Evolutionary conservation across 441 rosid species (phyloP), one percentile per base, ranked within the genome.

Genomic region (Cnidoscolus chayamansa): DNA sequence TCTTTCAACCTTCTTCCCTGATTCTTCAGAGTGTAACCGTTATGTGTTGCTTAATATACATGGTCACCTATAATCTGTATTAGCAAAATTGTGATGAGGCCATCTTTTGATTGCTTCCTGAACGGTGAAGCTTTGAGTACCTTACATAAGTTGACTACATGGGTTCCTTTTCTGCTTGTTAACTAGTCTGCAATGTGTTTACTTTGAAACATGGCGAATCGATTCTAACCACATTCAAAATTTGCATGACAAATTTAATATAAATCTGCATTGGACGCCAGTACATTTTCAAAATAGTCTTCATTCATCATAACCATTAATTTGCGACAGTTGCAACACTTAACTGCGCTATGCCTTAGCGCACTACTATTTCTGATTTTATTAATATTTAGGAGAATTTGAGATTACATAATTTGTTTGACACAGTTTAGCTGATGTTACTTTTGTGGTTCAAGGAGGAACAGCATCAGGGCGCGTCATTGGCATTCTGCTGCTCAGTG

Each of bases 401-500:
- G 4, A 67, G 50, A 35, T 56, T n/a, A 13, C 63, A 4, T 25
- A 20, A 40, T 40, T 4, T 45, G 17, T 15, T 19, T 49, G 8
- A 25, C 55, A 1, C 70, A 25, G 53, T 56, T 43, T 51, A 65
- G n/a, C 68, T 20, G 62, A 66, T 68, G 53, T 58, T 51, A 25
- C 63, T 71, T 76, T 79, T 51, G 75, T 80, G 64, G 47, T 79
- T 74, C 55, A 70, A 84, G 93, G 91, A 60, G 81, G 83, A 76
- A 86, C 84, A 10, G 48, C 68, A 11, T 79, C 86, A 2, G 91
- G 90, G 62, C 74, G 80, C 63, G 60, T 86, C 25, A 81, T 87
- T 45, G 94, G 98, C 50, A 80, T 81, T 77, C 74, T 89, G 72
- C 78, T 92, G 78, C 83, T 94, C 37, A 82, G 84, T 48, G 37